Evolutionary conservation across 768 basidiomycete genomes (phyloP).

Genomic region (Mycena capillaripes): DNA sequence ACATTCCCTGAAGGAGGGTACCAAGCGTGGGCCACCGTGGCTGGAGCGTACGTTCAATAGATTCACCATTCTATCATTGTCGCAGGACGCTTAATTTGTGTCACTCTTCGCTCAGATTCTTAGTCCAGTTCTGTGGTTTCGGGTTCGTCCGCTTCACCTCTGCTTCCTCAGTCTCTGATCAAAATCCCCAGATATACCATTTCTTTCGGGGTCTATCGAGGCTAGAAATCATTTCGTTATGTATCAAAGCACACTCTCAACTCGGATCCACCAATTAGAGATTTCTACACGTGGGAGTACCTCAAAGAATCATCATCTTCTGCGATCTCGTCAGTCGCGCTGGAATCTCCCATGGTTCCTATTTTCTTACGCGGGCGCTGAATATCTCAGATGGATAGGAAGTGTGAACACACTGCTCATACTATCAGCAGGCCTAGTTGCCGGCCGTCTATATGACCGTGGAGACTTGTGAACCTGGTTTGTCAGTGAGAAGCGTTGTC

Average conservation of each 20-base stretch:
- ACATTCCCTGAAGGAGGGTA: too few relatives aligned
- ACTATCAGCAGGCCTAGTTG: slow-evolving; percentile 54
- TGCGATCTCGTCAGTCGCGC: slow-evolving; percentile 47
- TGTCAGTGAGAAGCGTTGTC: not conserved
- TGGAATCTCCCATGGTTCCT: not conserved
- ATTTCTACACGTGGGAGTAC: slow-evolving; percentile 55
- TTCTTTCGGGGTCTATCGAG: slow-evolving; percentile 54
- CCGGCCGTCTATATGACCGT: slow-evolving; percentile 60
- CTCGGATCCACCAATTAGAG: not conserved
- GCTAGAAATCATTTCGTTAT: not conserved
- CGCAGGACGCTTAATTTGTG: too few relatives aligned
- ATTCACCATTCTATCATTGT: too few relatives aligned
- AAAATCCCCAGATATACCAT: slow-evolving; percentile 48
- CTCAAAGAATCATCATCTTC: slow-evolving; percentile 50
- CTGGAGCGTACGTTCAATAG: too few relatives aligned
- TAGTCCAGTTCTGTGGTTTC: slow-evolving; percentile 58
- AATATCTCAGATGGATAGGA: slow-evolving; percentile 54
- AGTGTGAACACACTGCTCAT: slow-evolving; percentile 60
- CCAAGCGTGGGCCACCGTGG: too few relatives aligned
- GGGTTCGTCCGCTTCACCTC: slow-evolving; percentile 45
- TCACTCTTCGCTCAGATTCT: not conserved
- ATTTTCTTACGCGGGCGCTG: not conserved
- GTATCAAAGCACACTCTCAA: not conserved
- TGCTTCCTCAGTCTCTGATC: not conserved
- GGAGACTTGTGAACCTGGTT: slow-evolving; percentile 55